Percentiles rank a stretch among this genome's conserved stretches.
These are phyloP conservation scores for Ceratocystis cacaofunesta DNA, from an alignment of 2,329 filamentous ascomycete genomes.

Conservation along the genomic window DNA sequence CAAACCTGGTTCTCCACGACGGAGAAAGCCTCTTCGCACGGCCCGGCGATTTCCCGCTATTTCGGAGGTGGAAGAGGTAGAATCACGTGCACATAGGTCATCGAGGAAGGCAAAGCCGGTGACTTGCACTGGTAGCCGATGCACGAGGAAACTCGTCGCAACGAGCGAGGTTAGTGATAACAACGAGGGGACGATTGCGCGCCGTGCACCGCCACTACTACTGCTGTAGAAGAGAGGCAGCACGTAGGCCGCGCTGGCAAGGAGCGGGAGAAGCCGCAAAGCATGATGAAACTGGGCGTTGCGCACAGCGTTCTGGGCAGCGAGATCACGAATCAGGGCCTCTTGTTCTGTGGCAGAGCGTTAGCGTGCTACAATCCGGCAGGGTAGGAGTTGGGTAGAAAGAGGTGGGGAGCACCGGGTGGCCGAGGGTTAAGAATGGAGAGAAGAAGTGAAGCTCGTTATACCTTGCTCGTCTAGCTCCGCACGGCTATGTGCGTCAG, in stretches of 20 bases:
- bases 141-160: conserved; percentile 47
- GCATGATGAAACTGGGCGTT: conserved; percentile 42
- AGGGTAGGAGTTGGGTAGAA: too few relatives aligned
- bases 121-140: conserved; percentile 36
- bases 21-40: conserved; percentile 3
- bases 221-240: conserved; percentile 27
- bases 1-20: conserved; percentile 12
- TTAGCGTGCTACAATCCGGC: background rate
- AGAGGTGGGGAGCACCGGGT: background rate
- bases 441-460: conserved; percentile 6
- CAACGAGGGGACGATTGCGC: conserved; percentile 26
- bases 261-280: conserved; percentile 46
- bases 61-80: too few relatives aligned
- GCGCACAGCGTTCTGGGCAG: conserved; percentile 38
- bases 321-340: conserved; percentile 41
- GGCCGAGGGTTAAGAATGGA: background rate
- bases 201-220: background rate
- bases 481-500: conserved; percentile 36
- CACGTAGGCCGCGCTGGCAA: conserved; percentile 42
- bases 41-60: background rate
- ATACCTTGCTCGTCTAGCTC: conserved; percentile 63
- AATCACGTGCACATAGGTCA: conserved; percentile 22
- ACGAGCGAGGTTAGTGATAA: conserved; percentile 49
- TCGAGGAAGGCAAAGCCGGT: conserved; percentile 41
- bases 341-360: conserved; percentile 43